These are phyloP conservation scores for Pascua guehoae DNA, from an alignment of 1,284 basidiomycete species.

Conservation along the genomic window DNA sequence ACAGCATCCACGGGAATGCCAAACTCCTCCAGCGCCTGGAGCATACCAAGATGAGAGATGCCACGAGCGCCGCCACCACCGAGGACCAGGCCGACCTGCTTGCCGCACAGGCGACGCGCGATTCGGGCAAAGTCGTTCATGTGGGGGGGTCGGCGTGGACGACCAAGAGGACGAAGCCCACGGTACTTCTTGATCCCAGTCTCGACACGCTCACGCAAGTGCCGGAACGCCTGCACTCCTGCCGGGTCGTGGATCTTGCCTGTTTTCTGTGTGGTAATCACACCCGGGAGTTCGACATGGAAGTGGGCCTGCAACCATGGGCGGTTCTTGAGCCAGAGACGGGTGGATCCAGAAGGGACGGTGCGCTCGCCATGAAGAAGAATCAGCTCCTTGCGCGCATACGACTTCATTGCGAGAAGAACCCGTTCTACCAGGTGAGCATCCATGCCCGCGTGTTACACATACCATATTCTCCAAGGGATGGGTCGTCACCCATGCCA, in stretches of 20 bases:
- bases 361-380: conserved; percentile 88
- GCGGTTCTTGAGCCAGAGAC: conserved; percentile 94
- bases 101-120: conserved; percentile 85
- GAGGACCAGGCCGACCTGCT: conserved; percentile 87
- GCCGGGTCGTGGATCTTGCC: conserved; percentile 71
- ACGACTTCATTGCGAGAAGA: conserved; percentile 84
- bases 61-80: conserved; percentile 96
- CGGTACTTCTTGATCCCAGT: conserved; percentile 83
- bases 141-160: conserved; percentile 71
- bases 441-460: neutral
- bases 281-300: conserved; percentile 49
- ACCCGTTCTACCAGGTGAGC: conserved; percentile 62
- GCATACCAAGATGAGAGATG: conserved; percentile 83
- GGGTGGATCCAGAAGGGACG: conserved; percentile 84
- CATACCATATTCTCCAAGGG: conserved; percentile 70
- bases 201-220: conserved; percentile 83
- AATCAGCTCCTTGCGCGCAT: conserved; percentile 93
- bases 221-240: conserved; percentile 71
- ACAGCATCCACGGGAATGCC: conserved; percentile 91
- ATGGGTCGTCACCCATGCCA: conserved; percentile 89
- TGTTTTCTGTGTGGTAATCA: conserved; percentile 60
- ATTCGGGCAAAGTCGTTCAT: conserved; percentile 89
- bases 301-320: conserved; percentile 68
- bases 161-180: conserved; percentile 61
- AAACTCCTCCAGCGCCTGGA: conserved; percentile 85